Percentiles rank a stretch among this genome's conserved stretches.
Conservation (phyloP, 1,139 yeast genomes). For the Zygoascus hellenicus region DNA sequence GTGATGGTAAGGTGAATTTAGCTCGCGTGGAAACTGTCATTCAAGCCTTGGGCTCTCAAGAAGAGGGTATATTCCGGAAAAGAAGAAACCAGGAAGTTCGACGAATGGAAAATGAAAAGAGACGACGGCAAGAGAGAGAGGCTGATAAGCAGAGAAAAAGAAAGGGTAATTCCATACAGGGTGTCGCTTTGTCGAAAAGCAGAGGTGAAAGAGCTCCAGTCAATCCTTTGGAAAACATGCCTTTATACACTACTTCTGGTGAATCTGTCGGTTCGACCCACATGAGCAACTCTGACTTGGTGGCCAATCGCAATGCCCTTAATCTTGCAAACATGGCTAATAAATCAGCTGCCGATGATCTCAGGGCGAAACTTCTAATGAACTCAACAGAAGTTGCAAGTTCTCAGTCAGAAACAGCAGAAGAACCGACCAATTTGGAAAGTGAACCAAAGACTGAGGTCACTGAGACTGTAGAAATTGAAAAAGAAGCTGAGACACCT, state of each 20-base stretch:
- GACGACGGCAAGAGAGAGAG: slow-evolving; percentile 41
- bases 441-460: not conserved
- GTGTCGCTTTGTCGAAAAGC: slow-evolving; percentile 24
- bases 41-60: slow-evolving; percentile 61
- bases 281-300: slow-evolving; percentile 67
- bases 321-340: slow-evolving; percentile 74
- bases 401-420: slow-evolving; percentile 15
- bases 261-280: slow-evolving; percentile 62
- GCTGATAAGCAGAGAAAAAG: slow-evolving; percentile 13
- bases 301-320: slow-evolving; percentile 57
- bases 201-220: slow-evolving; percentile 69
- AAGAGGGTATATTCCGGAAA: slow-evolving; percentile 69
- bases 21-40: slow-evolving; percentile 70
- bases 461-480: slow-evolving; percentile 22
- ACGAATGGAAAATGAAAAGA: slow-evolving; percentile 55
- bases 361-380: slow-evolving; percentile 41
- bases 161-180: slow-evolving; percentile 14
- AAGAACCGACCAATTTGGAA: slow-evolving; percentile 4
- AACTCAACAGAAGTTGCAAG: slow-evolving; percentile 14
- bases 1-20: slow-evolving; percentile 79
- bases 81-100: slow-evolving; percentile 65
- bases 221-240: slow-evolving; percentile 66
- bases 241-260: slow-evolving; percentile 67
- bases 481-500: slow-evolving; percentile 25
- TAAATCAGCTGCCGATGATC: slow-evolving; percentile 59